Conservation (phyloP, 202 grass and related monocot species). For the Zoysia matrella region DNA sequence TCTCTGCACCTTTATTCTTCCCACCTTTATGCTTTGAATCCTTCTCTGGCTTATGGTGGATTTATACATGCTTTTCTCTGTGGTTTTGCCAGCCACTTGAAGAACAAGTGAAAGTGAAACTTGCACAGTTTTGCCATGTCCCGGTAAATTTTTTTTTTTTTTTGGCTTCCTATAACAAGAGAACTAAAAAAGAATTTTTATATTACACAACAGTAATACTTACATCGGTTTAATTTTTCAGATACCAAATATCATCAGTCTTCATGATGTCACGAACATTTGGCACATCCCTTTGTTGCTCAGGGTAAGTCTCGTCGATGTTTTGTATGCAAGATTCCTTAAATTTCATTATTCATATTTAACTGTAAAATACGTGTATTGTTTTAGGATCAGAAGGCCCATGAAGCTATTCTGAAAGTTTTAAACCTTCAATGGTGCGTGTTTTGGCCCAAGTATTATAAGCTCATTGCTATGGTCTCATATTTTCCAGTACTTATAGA, state of each 20-base stretch:
- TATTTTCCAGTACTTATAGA: slow-evolving; percentile 18
- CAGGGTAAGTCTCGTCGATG: slow-evolving; percentile 58
- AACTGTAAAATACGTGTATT: slow-evolving; percentile 13
- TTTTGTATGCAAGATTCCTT: slow-evolving; percentile 18
- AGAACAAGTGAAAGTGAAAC: slow-evolving; percentile 85
- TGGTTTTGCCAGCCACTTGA: slow-evolving; percentile 72
- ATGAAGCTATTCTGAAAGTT: slow-evolving; percentile 87
- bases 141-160: slow-evolving; percentile 53
- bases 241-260: slow-evolving; percentile 77
- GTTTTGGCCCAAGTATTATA: slow-evolving; percentile 23
- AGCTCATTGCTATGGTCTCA: background rate
- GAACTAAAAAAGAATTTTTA: background rate
- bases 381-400: slow-evolving; percentile 88
- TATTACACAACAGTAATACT: slow-evolving; percentile 23
- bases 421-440: slow-evolving; percentile 79
- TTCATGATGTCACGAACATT: slow-evolving; percentile 92
- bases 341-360: slow-evolving; percentile 32
- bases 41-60: background rate
- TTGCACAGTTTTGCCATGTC: slow-evolving; percentile 90
- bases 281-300: slow-evolving; percentile 98
- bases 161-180: background rate
- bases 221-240: slow-evolving; percentile 55
- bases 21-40: background rate
- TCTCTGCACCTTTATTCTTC: slow-evolving; percentile 28
- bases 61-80: slow-evolving; percentile 40